These are phyloP conservation scores for Starmerella bombi DNA, from an alignment of 805 yeast species.

Conservation along the genomic window DNA sequence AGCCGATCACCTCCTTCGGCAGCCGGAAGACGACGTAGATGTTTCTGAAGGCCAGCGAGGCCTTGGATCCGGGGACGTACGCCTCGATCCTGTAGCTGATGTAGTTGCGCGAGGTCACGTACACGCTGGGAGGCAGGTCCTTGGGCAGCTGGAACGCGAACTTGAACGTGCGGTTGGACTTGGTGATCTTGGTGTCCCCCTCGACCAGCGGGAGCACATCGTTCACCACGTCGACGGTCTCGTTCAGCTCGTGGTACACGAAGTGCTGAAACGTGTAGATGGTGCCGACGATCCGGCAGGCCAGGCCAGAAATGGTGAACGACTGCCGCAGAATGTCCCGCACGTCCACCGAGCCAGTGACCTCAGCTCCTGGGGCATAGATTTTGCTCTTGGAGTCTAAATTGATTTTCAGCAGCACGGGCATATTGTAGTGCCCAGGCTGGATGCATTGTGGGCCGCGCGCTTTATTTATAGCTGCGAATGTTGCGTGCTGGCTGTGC, in stretches of 20 bases:
- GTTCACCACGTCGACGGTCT: constrained; percentile 4
- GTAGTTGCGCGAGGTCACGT: constrained; percentile 3
- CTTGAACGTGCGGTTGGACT: constrained; percentile 66
- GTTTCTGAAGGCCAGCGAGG: not conserved
- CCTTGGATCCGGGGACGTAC: not conserved
- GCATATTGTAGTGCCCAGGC: no score
- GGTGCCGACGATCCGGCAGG: constrained; percentile 3
- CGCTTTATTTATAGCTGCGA: no score
- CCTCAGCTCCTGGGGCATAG: constrained; percentile 4
- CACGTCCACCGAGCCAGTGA: constrained; percentile 5
- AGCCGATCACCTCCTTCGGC: not conserved
- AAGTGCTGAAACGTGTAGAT: constrained; percentile 6
- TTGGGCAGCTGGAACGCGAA: constrained; percentile 58
- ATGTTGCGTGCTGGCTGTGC: no score
- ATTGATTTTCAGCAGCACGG: constrained; percentile 1
- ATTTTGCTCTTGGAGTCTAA: constrained; percentile 2
- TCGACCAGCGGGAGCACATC: constrained; percentile 1
- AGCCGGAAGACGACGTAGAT: constrained; percentile 1
- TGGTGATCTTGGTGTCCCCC: not conserved
- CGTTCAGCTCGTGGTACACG: constrained; percentile 2
- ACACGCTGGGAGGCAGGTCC: constrained; percentile 8
- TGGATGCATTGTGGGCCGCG: not conserved
- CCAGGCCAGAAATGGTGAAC: constrained; percentile 4
- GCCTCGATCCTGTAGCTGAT: constrained; percentile 6
- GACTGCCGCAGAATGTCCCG: constrained; percentile 4